A percentile compares a stretch with the other conserved stretches of the same genome.
phyloP scores from a whole-genome alignment of 148 eudicot genomes.

The Rhododendron kiyosumense region DNA sequence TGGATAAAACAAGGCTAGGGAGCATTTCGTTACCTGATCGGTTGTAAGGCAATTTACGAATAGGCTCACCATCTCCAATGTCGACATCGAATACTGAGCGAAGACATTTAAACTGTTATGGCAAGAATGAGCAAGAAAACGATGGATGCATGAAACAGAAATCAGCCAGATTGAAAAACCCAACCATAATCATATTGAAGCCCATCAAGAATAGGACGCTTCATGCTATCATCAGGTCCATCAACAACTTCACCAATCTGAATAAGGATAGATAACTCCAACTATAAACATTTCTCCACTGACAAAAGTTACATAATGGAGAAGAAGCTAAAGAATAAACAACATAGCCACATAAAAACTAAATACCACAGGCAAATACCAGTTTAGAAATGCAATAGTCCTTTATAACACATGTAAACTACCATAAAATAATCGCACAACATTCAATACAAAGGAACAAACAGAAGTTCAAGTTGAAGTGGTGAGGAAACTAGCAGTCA shows the following conservation, averaged over 20 bases:
- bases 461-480: background rate
- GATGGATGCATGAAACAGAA: background rate
- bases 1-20: background rate
- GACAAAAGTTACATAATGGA: background rate
- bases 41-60: constrained; percentile 92
- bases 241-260: constrained; percentile 98
- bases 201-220: constrained; percentile 70
- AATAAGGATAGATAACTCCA: background rate
- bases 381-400: background rate
- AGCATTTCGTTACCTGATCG: constrained; percentile 57
- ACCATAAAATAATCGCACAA: background rate
- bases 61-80: constrained; percentile 95
- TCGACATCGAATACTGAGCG: constrained; percentile 85
- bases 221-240: constrained; percentile 80
- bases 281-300: background rate
- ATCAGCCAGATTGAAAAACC: constrained; percentile 13
- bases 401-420: background rate
- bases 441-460: background rate
- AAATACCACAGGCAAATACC: background rate
- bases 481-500: background rate
- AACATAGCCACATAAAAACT: background rate
- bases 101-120: background rate
- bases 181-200: constrained; percentile 79
- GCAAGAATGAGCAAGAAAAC: background rate
- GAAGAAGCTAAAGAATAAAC: background rate